Base-by-base conservation (phyloP, 805 yeast genomes). In the Kodamaea restingae region DNA sequence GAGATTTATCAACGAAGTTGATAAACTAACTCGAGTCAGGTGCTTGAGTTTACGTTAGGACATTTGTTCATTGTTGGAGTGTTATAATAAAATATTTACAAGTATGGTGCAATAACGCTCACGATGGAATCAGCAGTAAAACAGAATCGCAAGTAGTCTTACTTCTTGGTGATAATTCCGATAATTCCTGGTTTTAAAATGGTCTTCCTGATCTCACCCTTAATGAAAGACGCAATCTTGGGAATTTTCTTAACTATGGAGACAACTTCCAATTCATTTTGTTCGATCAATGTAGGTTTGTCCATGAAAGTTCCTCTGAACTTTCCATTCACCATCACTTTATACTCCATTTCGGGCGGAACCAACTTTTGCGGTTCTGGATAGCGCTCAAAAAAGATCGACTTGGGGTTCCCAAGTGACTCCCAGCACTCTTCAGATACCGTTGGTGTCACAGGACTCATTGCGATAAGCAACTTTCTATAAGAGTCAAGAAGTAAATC, bases 361-460 rank as follows among this genome's bases (percentile, higher is more conserved):
- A 63, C 71, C 2, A 57, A 41, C 2, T 60, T 56, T 43, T 70
- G 71, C 0, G 59, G 39, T 6, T 52, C 52, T 1, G 98, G 98
- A 85, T 90, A 91, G n/a, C 54, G 58, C 42, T 79, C 67, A 4
- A 56, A 51, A 49, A 81, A 73, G 7, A 87, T 69, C 0, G 88
- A 71, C 2, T 52, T 49, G 74, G 80, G 70, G 29, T 48, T 27
- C 1, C 50, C 47, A 2, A 80, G 50, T 2, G 55, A 47, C 43
- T 82, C 87, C 80, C 91, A 81, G 17, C 85, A 71, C 58, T 91
- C 98, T 51, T 91, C 98, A 0, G 87, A 76, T 6, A 79, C 71
- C 4, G 82, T 74, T 1, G 98, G 98, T 0, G 84, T 75, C 0
- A 90, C 84, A 0, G 97, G 96, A 2, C 91, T 70, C 61, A 85